Base-by-base conservation (phyloP, 805 yeast species). In the Kluyveromyces dobzhanskii region DNA sequence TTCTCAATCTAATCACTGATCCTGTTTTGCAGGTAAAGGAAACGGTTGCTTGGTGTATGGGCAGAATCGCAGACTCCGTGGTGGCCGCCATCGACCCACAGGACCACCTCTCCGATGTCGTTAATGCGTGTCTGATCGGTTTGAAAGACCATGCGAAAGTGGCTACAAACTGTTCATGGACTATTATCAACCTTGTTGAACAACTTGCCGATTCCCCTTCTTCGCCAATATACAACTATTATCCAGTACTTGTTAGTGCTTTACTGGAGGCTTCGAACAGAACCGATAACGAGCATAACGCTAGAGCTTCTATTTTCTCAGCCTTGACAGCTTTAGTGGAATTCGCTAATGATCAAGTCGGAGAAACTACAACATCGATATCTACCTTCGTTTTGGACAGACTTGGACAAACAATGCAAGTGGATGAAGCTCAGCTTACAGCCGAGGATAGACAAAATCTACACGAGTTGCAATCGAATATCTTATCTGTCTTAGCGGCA, bases 11-110 rank as follows among this genome's bases (percentile, higher is more conserved):
- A 57, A 85, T 88, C 66, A 67, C 64, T 30, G 97, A 92, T 62
- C 73, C 76, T 21, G 66, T 73, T 26, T 67, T 86, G 48, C 95
- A 86, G 56, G 98, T 92, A 19, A 83, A 85, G 58, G 98, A 92
- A 57, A 88, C 98, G 1, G 96, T 87, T 25, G 94, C 97, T 3
- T 92, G 98, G 98, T 90, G 97, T 66, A 69, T 92, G 44, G 98
- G 98, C 42, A 78, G 96, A 62, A 85, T 92, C 51, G 94, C 97
- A 9, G 97, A 92, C 56, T 66, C 81, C 38, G 85, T 80, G 31
- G 73, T 84, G 45, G 84, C 75, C 38, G 85, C 94, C 4, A 78
- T 90, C 46, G 83, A 82, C 50, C 58, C 75, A 19, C 70, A 75
- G 32, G 60, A 64, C 4, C 80, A 80, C 56, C 69, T 92, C 46